Evolutionary conservation across 192 early-diverging fungal genomes (phyloP).

Genomic region (Umbelopsis sp.): DNA sequence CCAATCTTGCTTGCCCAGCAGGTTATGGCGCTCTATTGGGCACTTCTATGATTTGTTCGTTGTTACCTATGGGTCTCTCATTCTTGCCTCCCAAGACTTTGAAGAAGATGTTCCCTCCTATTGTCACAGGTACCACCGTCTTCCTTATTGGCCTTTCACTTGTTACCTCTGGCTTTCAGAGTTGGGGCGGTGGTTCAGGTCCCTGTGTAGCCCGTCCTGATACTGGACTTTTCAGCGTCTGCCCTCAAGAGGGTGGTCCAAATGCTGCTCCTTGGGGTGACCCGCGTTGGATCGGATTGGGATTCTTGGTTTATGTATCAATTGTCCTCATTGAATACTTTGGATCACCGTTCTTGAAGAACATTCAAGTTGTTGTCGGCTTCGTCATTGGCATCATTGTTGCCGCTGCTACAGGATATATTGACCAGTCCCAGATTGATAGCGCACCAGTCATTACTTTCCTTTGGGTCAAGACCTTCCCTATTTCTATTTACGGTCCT

Average conservation of each 20-base stretch:
- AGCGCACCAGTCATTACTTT: slow-evolving; percentile 51
- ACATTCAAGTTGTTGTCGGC: slow-evolving; percentile 50
- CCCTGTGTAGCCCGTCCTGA: slow-evolving; percentile 42
- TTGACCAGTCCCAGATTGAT: slow-evolving; percentile 41
- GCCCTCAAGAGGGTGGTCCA: slow-evolving; percentile 41
- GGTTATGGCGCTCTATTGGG: slow-evolving; percentile 56
- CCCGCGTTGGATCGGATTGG: slow-evolving; percentile 51
- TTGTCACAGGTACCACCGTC: slow-evolving; percentile 55
- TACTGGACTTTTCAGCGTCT: slow-evolving; percentile 47
- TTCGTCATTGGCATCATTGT: slow-evolving; percentile 55
- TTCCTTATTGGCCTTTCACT: slow-evolving; percentile 50
- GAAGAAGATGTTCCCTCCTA: slow-evolving; percentile 55
- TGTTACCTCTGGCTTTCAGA: slow-evolving; percentile 42
- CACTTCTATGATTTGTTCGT: slow-evolving; percentile 51
- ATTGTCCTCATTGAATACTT: slow-evolving; percentile 57
- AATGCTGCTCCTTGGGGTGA: slow-evolving; percentile 56
- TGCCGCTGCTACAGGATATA: slow-evolving; percentile 50
- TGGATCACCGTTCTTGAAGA: slow-evolving; percentile 60
- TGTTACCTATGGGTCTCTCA: slow-evolving; percentile 45
- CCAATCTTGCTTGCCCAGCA: slow-evolving; percentile 45
- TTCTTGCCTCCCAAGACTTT: slow-evolving; percentile 49
- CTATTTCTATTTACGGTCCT: slow-evolving; percentile 44
- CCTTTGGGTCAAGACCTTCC: slow-evolving; percentile 54
- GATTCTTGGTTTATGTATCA: slow-evolving; percentile 47
- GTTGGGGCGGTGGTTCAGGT: slow-evolving; percentile 54